Evolutionary conservation across 2,329 filamentous ascomycete species (phyloP).

Genomic region (Teratosphaeria gauchensis): DNA sequence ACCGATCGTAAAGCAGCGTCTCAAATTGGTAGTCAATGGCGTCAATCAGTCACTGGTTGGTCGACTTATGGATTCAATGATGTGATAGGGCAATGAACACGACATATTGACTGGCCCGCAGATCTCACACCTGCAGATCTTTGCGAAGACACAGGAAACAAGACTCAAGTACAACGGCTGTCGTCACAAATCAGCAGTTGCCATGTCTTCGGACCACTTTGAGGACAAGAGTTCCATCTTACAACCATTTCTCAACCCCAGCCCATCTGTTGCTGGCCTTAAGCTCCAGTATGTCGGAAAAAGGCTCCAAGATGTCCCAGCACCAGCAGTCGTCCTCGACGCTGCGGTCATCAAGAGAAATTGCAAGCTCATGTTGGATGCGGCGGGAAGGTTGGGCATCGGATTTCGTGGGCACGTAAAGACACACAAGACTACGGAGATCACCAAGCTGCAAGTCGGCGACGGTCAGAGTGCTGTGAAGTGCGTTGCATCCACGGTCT

Average conservation of each 20-base stretch:
- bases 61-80: no score
- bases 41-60: no score
- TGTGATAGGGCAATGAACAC: no score
- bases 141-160: no score
- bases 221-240: not conserved
- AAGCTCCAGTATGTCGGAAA: conserved; percentile 47
- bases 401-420: conserved; percentile 71
- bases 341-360: conserved; percentile 56
- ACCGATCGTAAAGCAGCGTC: no score
- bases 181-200: not conserved
- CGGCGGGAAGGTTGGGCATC: conserved; percentile 49
- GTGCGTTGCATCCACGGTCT: conserved; percentile 64
- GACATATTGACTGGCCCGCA: no score
- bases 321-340: conserved; percentile 61
- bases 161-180: not conserved
- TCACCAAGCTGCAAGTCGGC: conserved; percentile 62
- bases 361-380: conserved; percentile 61
- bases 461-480: conserved; percentile 41
- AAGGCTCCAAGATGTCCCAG: conserved; percentile 49
- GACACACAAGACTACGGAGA: conserved; percentile 68
- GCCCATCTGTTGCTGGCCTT: conserved; percentile 23
- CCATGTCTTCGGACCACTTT: not conserved
- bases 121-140: no score
- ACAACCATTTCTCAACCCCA: conserved; percentile 22
- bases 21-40: no score